phyloP scores from a whole-genome alignment of 2,329 filamentous ascomycete genomes.

The Penicillium sp. region DNA sequence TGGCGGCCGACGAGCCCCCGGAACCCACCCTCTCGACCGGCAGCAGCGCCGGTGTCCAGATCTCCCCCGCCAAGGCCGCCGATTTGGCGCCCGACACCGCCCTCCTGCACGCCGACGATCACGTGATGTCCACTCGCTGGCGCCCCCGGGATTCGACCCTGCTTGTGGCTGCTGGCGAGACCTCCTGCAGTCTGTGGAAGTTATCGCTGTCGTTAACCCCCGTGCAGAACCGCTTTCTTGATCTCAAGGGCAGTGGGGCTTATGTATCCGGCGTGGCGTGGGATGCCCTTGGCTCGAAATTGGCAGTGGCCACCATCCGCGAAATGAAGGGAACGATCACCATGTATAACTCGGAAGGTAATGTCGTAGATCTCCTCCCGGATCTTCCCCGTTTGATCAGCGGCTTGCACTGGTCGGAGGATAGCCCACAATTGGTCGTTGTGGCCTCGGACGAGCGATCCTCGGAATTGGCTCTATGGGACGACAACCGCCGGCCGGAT shows the following conservation, averaged over 20 bases:
- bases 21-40: conserved; percentile 48
- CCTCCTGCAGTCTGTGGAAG: conserved; percentile 52
- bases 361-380: conserved; percentile 50
- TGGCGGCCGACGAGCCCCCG: conserved; percentile 37
- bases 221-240: conserved; percentile 41
- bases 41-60: conserved; percentile 53
- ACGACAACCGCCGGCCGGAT: conserved; percentile 42
- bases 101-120: conserved; percentile 44
- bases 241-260: conserved; percentile 36
- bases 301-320: conserved; percentile 53
- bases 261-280: conserved; percentile 52
- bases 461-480: conserved; percentile 51
- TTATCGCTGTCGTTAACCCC: conserved; percentile 36
- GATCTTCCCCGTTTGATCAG: conserved; percentile 50
- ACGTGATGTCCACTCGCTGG: conserved; percentile 50
- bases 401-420: conserved; percentile 47
- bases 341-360: conserved; percentile 50
- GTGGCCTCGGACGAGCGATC: conserved; percentile 48
- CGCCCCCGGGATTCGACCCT: conserved; percentile 49
- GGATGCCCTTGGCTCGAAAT: conserved; percentile 48
- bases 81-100: conserved; percentile 51
- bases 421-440: conserved; percentile 45
- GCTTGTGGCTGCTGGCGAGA: conserved; percentile 48
- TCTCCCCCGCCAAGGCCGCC: conserved; percentile 52
- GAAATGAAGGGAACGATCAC: conserved; percentile 48